Conservation (phyloP, 441 rosid genomes). For the Euphorbia schlechtendalii region DNA sequence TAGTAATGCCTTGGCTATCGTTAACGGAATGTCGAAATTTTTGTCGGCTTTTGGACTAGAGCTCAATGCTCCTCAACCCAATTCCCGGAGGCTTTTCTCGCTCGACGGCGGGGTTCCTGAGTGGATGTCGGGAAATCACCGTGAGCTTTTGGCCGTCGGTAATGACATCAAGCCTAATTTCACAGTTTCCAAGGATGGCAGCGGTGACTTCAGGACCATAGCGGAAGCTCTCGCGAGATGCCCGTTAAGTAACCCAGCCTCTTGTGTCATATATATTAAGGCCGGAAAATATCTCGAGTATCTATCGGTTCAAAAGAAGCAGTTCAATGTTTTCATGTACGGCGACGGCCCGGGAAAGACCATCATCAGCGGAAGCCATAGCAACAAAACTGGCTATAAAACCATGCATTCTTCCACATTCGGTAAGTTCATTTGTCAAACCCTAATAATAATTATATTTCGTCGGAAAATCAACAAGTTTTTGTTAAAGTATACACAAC, state of each 20-base stretch:
- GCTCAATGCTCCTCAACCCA: conserved; percentile 9
- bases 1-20: conserved; percentile 71
- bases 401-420: conserved; percentile 64
- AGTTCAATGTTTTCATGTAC: conserved; percentile 61
- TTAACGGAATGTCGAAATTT: conserved; percentile 31
- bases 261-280: conserved; percentile 54
- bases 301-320: conserved; percentile 42
- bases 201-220: conserved; percentile 46
- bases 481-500: neutral
- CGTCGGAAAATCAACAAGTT: too few species aligned
- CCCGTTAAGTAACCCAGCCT: conserved; percentile 27
- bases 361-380: conserved; percentile 41
- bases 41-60: conserved; percentile 30
- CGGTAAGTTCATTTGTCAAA: conserved; percentile 25
- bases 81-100: conserved; percentile 23
- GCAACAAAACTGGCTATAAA: conserved; percentile 48
- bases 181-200: conserved; percentile 54
- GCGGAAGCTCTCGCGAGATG: conserved; percentile 35
- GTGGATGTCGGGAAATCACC: conserved; percentile 37
- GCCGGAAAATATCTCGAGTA: conserved; percentile 57
- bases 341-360: conserved; percentile 62
- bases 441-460: neutral
- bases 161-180: conserved; percentile 20
- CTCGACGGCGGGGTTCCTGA: conserved; percentile 22
- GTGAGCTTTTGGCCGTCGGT: conserved; percentile 34